Base-by-base conservation (phyloP, 441 rosid genomes). In the Erodium chrysanthum region DNA sequence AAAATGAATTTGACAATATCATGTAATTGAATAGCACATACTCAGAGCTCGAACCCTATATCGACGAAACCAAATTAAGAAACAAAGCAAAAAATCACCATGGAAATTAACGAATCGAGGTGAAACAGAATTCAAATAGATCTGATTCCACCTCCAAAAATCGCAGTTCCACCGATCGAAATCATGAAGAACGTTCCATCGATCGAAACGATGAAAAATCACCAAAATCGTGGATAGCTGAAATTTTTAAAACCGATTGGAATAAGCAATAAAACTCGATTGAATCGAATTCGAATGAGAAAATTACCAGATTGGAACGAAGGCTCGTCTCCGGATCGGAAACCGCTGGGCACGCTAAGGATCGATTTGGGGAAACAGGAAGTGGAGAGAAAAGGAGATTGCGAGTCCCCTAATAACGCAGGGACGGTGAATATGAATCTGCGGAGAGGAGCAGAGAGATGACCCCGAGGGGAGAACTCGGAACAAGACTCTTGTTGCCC, bases 231-330 rank as follows among this genome's bases (percentile, higher is more conserved):
- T 1, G 8, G 12, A 40, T 11, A 8, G 46, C 10, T 11, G 10
- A 9, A 40, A 40, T 8, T 8, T 14, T 14, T 48, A 4, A 4
- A 48, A 48, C 14, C 20, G 56, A 48, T 14, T 48, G 3, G 18
- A n/a, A 5, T 48, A 4, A n/a, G 15, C 10, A 48, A 48, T 46
- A 14, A n/a, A 48, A n/a, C 56, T 48, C 18, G 18, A 48, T 5
- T 2, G 20, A 48, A 14, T 14, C 5, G 18, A 48, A 48, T 48
- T 7, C 17, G 4, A n/a, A 14, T 1, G 14, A 48, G 14, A 48
- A 48, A 48, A 48, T 48, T 48, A 48, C 56, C 56, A 11, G 56
- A 48, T n/a, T 48, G 18, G 56, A 48, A 48, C 18, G 56, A 46
- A 12, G 14, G 56, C 56, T 48, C 56, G 56, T 48, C 56, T 48